Conservation (phyloP, 2,329 filamentous ascomycete species). For the Aquanectria penicillioides region DNA sequence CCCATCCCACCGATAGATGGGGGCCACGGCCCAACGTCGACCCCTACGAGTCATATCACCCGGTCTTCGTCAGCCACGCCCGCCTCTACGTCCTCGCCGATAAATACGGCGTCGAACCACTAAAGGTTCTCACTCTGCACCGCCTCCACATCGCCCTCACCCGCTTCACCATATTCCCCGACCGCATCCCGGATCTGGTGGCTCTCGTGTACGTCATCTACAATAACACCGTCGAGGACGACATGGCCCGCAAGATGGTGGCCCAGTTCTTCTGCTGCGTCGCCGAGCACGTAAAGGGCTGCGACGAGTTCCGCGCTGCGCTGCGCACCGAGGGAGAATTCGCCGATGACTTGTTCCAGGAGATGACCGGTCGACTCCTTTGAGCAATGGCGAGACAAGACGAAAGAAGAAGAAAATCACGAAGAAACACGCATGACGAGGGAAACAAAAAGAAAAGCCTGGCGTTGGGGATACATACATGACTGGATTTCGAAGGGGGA, state of each 20-base stretch:
- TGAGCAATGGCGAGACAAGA: background rate
- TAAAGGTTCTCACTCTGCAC: constrained; percentile 27
- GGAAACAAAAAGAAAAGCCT: background rate
- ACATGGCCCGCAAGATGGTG: constrained; percentile 32
- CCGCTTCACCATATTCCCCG: constrained; percentile 21
- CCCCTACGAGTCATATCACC: constrained; percentile 15
- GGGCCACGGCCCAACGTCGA: background rate
- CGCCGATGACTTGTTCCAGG: constrained; percentile 26
- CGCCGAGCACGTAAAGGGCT: constrained; percentile 27
- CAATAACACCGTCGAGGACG: constrained; percentile 32
- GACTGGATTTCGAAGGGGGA: too few relatives aligned
- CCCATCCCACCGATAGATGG: background rate
- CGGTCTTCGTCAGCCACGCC: constrained; percentile 35
- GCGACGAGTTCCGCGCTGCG: constrained; percentile 23
- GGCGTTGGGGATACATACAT: constrained; percentile 18
- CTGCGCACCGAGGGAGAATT: constrained; percentile 34
- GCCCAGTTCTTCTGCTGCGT: constrained; percentile 34
- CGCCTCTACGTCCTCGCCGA: constrained; percentile 40
- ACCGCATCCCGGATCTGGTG: constrained; percentile 31
- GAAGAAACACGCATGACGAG: too few relatives aligned
- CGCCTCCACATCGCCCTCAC: constrained; percentile 34
- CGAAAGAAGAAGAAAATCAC: background rate
- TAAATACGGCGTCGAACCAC: constrained; percentile 33
- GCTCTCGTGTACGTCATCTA: constrained; percentile 32
- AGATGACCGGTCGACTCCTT: constrained; percentile 25